Percentiles rank a stretch among this genome's conserved stretches.
These are phyloP conservation scores for Aspergillus piperis DNA, from an alignment of 2,329 filamentous ascomycete species.

Conservation along the genomic window DNA sequence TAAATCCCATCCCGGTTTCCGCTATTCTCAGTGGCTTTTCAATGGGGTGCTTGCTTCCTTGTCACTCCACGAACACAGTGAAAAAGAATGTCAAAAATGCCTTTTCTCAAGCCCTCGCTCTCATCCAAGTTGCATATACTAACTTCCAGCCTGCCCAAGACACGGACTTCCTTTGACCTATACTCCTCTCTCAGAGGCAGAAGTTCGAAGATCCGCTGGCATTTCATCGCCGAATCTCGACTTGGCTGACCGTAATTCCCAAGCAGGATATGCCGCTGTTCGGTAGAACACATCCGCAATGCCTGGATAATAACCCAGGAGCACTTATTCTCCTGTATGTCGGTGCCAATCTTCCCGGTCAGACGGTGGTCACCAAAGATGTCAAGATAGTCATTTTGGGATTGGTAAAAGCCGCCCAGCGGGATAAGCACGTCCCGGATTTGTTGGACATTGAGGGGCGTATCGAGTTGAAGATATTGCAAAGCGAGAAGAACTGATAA, in stretches of 20 bases:
- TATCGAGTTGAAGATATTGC: conserved; percentile 79
- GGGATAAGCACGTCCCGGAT: conserved; percentile 88
- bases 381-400: conserved; percentile 98
- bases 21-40: too few species aligned
- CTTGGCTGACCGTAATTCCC: not conserved
- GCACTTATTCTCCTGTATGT: conserved; percentile 99
- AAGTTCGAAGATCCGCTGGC: not conserved
- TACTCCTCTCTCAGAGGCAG: not conserved
- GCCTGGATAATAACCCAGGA: conserved; percentile 67
- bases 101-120: not conserved
- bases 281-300: not conserved
- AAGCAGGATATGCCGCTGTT: not conserved
- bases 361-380: conserved; percentile 88
- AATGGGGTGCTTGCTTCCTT: too few species aligned
- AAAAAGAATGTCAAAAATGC: not conserved
- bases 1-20: too few species aligned
- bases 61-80: too few species aligned
- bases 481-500: conserved; percentile 88
- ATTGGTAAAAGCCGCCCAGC: conserved; percentile 97
- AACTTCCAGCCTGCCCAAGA: not conserved
- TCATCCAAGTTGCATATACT: not conserved
- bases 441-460: conserved; percentile 73
- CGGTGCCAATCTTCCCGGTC: conserved; percentile 97
- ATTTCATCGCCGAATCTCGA: not conserved
- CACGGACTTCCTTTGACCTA: not conserved